phyloP scores from a whole-genome alignment of 1,139 yeast genomes.

The Geotrichum europaeum region DNA sequence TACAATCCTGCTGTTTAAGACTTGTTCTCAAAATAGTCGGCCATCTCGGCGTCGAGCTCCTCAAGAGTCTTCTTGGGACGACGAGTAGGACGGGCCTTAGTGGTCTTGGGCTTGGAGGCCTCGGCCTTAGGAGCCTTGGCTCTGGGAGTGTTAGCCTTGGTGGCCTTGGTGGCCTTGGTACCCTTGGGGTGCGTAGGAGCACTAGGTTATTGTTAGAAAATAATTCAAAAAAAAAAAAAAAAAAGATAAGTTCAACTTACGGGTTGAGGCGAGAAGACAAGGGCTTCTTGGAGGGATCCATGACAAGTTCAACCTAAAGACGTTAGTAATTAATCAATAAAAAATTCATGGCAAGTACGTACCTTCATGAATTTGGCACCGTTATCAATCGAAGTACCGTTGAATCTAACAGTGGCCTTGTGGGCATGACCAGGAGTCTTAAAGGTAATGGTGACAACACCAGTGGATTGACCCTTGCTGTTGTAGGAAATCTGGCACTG shows the following conservation, averaged over 20 bases:
- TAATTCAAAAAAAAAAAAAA: background rate
- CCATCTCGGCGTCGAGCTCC: conserved; percentile 93
- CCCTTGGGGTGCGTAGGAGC: conserved; percentile 19
- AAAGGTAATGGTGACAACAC: conserved; percentile 84
- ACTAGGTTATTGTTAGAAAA: conserved; percentile 19
- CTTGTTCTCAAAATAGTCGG: conserved; percentile 54
- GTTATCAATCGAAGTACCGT: conserved; percentile 90
- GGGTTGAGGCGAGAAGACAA: conserved; percentile 66
- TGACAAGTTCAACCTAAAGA: conserved; percentile 60
- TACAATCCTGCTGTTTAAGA: conserved; percentile 9
- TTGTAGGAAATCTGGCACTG: conserved; percentile 71
- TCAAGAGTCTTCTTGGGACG: conserved; percentile 73
- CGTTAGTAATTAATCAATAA: conserved; percentile 11
- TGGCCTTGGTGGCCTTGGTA: conserved; percentile 23
- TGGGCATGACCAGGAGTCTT: conserved; percentile 61
- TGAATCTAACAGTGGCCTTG: conserved; percentile 74
- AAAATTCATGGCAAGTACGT: conserved; percentile 14
- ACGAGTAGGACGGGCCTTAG: conserved; percentile 32
- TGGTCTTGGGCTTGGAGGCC: conserved; percentile 4
- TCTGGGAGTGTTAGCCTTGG: conserved; percentile 8
- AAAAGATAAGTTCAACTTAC: conserved; percentile 25
- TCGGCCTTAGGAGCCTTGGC: conserved; percentile 20
- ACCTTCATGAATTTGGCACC: conserved; percentile 68
- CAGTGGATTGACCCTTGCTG: conserved; percentile 84
- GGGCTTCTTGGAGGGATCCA: conserved; percentile 79